These are phyloP conservation scores for Calonectria pteridis DNA, from an alignment of 2,329 filamentous ascomycete species.

Conservation along the genomic window DNA sequence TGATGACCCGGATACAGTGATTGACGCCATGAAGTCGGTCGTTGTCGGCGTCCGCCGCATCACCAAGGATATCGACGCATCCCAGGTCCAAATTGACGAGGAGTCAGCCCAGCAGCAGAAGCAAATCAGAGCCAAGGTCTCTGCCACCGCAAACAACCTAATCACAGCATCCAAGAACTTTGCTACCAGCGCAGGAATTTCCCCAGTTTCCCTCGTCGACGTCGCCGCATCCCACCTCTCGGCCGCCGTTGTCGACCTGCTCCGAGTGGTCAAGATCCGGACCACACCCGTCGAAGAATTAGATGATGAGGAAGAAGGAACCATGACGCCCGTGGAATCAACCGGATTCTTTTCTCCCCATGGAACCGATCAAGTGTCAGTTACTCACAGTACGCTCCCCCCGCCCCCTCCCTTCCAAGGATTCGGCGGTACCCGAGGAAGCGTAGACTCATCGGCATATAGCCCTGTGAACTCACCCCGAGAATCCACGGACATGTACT, in stretches of 20 bases:
- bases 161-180: slow-evolving; percentile 97
- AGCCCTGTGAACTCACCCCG: slow-evolving; percentile 79
- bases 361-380: slow-evolving; percentile 54
- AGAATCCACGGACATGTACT: slow-evolving; percentile 63
- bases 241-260: slow-evolving; percentile 85
- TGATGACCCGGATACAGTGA: slow-evolving; percentile 79
- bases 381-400: slow-evolving; percentile 56
- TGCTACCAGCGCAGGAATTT: slow-evolving; percentile 83
- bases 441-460: slow-evolving; percentile 79
- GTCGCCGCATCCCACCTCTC: slow-evolving; percentile 93
- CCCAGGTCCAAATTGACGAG: slow-evolving; percentile 63
- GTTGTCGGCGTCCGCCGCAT: slow-evolving; percentile 87
- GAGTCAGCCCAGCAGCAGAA: slow-evolving; percentile 68
- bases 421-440: slow-evolving; percentile 67
- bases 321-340: slow-evolving; percentile 74
- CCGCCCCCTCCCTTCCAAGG: slow-evolving; percentile 70
- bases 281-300: slow-evolving; percentile 80
- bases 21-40: slow-evolving; percentile 89
- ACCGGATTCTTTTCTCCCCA: slow-evolving; percentile 76
- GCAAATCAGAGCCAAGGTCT: slow-evolving; percentile 84
- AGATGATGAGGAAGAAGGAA: slow-evolving; percentile 81
- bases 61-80: slow-evolving; percentile 80
- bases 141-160: slow-evolving; percentile 93
- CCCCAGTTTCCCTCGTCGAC: slow-evolving; percentile 92
- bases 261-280: slow-evolving; percentile 86